These are phyloP conservation scores for Cydonia oblonga DNA, from an alignment of 331 rosid species.

Conservation along the genomic window DNA sequence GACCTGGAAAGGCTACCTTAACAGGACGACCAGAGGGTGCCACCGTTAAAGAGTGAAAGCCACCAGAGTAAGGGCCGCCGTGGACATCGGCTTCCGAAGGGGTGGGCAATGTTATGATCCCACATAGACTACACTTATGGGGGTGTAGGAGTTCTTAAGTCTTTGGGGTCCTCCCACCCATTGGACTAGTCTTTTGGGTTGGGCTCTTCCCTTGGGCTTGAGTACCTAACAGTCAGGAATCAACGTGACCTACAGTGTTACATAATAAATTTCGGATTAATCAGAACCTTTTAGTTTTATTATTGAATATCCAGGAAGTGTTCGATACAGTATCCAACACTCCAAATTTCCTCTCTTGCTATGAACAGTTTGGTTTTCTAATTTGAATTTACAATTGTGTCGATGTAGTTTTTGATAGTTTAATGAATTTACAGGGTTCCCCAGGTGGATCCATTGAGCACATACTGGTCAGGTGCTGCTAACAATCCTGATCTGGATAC, in stretches of 20 bases:
- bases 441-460: constrained; percentile 61
- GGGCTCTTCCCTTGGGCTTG: too few species aligned
- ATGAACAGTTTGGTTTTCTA: background rate
- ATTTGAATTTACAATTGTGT: background rate
- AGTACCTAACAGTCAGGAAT: constrained; percentile 3
- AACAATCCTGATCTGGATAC: constrained; percentile 40
- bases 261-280: background rate
- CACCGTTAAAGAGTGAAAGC: too few species aligned
- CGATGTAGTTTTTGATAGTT: constrained; percentile 22
- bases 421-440: constrained; percentile 56
- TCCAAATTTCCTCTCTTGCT: background rate
- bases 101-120: too few species aligned
- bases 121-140: too few species aligned
- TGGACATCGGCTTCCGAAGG: too few species aligned
- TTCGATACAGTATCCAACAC: background rate
- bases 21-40: too few species aligned
- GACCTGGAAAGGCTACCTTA: too few species aligned
- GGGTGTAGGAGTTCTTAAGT: too few species aligned
- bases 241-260: background rate
- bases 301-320: background rate
- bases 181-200: too few species aligned
- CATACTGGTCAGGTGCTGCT: constrained; percentile 51
- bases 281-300: background rate
- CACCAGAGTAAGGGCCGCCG: too few species aligned
- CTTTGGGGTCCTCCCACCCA: too few species aligned